phyloP scores from a whole-genome alignment of 1,284 basidiomycete species.

The Apiotrichum gamsii region DNA sequence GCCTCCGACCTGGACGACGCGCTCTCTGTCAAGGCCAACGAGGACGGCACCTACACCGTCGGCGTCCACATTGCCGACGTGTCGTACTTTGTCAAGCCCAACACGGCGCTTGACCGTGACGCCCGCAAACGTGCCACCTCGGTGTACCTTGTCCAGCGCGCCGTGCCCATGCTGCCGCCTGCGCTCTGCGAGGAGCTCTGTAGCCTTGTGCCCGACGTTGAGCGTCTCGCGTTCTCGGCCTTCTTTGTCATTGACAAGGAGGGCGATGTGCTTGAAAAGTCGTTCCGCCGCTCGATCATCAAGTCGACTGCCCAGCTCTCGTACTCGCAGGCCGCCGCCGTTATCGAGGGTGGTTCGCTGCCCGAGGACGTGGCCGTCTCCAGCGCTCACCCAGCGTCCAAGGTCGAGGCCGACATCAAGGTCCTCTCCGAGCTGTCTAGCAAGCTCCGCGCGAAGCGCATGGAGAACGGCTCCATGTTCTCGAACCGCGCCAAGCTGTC shows the following conservation, averaged over 20 bases:
- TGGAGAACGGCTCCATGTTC: conserved; percentile 73
- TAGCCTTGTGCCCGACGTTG: conserved; percentile 77
- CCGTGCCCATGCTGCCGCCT: conserved; percentile 94
- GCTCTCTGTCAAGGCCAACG: conserved; percentile 76
- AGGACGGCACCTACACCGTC: conserved; percentile 84
- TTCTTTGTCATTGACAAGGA: conserved; percentile 82
- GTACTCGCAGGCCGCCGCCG: conserved; percentile 71
- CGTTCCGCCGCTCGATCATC: conserved; percentile 89
- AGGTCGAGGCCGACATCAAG: conserved; percentile 70
- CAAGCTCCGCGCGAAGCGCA: conserved; percentile 67
- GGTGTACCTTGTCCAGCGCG: conserved; percentile 91
- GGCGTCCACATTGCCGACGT: conserved; percentile 95
- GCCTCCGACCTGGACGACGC: conserved; percentile 95
- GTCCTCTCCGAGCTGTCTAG: conserved; percentile 59
- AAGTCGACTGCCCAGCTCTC: conserved; percentile 72
- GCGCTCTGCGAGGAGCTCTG: conserved; percentile 85
- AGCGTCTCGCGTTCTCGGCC: conserved; percentile 82
- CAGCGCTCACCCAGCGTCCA: conserved; percentile 55
- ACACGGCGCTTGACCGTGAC: conserved; percentile 93
- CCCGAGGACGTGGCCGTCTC: conserved; percentile 51
- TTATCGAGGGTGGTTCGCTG: conserved; percentile 68
- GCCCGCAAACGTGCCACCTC: conserved; percentile 94
- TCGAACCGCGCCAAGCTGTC: conserved; percentile 66
- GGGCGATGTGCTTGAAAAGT: conserved; percentile 73
- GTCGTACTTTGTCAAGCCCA: conserved; percentile 90